Base-by-base conservation (phyloP, 2,329 filamentous ascomycete genomes). In the Lecanoromycetidae sp. region DNA sequence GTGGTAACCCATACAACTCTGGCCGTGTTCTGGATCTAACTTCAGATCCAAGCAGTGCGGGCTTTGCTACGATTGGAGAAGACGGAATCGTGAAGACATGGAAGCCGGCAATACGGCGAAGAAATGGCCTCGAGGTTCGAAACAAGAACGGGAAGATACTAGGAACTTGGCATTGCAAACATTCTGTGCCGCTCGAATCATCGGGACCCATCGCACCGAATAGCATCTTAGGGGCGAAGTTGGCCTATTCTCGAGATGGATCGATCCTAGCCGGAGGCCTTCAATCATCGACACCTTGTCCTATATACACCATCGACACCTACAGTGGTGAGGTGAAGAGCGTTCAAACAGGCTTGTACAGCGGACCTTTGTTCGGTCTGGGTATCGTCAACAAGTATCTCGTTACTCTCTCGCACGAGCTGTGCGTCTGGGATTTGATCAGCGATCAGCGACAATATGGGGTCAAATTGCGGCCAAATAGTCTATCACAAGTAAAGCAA, bases 341-440 rank as follows among this genome's bases (percentile, higher is more conserved):
- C 54, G 79, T 77, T 1, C 74, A 87, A 15, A 75, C 80, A 4
- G 79, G 79, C 2, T 66, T 90, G 35, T 81, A 82, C 65, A 72
- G 72, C 43, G 77, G 79, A 5, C 71, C 74, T 15, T 69, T 87
- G 6, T 75, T 79, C 48, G 77, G 76, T n/a, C 65, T 93, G 25
- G 77, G 73, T 4, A 81, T 93, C 44, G 65, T 91, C 2, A 81
- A 79, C 2, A 79, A 80, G 20, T 81, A 82, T 58, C 67, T 98
- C 15, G 71, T 96, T 48, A 74, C 84, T 37, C 68, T 94, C 1
- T 86, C 86, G 0, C 73, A 82, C 35, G 75, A 78, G 23, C 71
- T 95, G 7, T 72, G 78, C 33, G 80, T 94, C 29, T 94, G 87
- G 71, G 84, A 98, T 61, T 74, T 93, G 9, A 84, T 96, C 6